Evolutionary conservation across 1,139 yeast genomes (phyloP).

Genomic region (Debaryomyces subglobosus): DNA sequence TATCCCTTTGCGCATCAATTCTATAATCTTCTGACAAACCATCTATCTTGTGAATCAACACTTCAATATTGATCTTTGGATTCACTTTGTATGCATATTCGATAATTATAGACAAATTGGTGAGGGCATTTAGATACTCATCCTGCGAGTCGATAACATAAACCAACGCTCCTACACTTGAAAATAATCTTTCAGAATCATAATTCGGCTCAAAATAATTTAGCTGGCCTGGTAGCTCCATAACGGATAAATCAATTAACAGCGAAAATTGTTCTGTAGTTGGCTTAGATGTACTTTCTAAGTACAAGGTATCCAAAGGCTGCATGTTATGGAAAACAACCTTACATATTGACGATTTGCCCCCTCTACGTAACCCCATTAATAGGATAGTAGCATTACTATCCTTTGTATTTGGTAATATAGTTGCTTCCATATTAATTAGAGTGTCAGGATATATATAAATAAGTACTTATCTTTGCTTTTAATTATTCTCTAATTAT

Average conservation of each 20-base stretch:
- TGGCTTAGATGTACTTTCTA: slow-evolving; percentile 90
- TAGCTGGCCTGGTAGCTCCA: slow-evolving; percentile 95
- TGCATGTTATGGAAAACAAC: slow-evolving; percentile 97
- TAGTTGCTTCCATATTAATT: slow-evolving; percentile 35
- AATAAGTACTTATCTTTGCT: neutral
- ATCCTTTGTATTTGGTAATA: slow-evolving; percentile 40
- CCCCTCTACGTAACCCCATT: slow-evolving; percentile 83
- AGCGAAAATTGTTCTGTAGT: slow-evolving; percentile 78
- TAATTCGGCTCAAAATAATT: slow-evolving; percentile 84
- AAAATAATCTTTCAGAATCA: slow-evolving; percentile 76
- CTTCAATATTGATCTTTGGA: slow-evolving; percentile 87
- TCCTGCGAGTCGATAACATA: slow-evolving; percentile 96
- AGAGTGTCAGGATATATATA: neutral
- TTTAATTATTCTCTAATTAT: neutral
- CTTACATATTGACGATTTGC: slow-evolving; percentile 90
- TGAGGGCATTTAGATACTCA: slow-evolving; percentile 88
- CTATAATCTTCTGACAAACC: slow-evolving; percentile 93
- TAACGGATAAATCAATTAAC: slow-evolving; percentile 84
- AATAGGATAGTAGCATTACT: slow-evolving; percentile 73
- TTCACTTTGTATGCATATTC: slow-evolving; percentile 87
- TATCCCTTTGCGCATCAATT: slow-evolving; percentile 92
- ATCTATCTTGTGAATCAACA: slow-evolving; percentile 91
- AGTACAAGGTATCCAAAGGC: slow-evolving; percentile 87
- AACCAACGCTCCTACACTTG: slow-evolving; percentile 88
- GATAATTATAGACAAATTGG: slow-evolving; percentile 85